Evolutionary conservation across 345 rosid species (phyloP), one percentile per base, ranked within the genome.

Genomic region (Gynandropsis gynandra): DNA sequence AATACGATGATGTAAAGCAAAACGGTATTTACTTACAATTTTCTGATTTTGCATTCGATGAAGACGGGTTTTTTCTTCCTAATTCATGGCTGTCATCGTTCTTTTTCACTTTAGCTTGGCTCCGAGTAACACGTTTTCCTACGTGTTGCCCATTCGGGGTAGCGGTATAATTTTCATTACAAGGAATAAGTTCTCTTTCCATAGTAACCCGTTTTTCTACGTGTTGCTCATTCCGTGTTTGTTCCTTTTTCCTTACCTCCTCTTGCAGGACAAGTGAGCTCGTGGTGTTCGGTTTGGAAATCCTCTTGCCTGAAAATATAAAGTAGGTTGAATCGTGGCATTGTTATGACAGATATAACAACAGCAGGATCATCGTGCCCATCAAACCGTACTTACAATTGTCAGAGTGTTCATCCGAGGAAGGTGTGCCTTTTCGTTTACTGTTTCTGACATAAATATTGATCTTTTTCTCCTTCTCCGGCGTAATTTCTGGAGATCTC

Each of bases 71-170:
- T 8, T 47, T 40, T 32, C 29, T 18, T 47, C 47, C 31, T 8
- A 40, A n/a, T 18, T 44, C 43, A 13, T 0, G 1, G 8, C 16
- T 37, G 19, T 52, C 56, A 12, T 53, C 61, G n/a, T n/a, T 66
- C 35, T 42, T 46, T 24, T 4, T 34, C 4, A 46, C 52, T 54
- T 53, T 66, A 47, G 56, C 29, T 66, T 66, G 71, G 71, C 71
- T 66, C 56, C 71, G 59, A 18, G 71, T 66, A 35, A 66, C 47
- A 1, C 71, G 57, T 57, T 43, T 64, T 0, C 9, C 27, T 14
- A 64, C 15, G 1, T 24, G 14, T 17, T 42, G 62, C 16, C 29
- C 5, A 24, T 24, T 24, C 29, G 29, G 29, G n/a, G 5, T 24
- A 24, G 29, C 5, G 29, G 29, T 24, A 24, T 24, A 2, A 5